Evolutionary conservation across 2,329 filamentous ascomycete species (phyloP).

Genomic region (Elsinoe necatrix): DNA sequence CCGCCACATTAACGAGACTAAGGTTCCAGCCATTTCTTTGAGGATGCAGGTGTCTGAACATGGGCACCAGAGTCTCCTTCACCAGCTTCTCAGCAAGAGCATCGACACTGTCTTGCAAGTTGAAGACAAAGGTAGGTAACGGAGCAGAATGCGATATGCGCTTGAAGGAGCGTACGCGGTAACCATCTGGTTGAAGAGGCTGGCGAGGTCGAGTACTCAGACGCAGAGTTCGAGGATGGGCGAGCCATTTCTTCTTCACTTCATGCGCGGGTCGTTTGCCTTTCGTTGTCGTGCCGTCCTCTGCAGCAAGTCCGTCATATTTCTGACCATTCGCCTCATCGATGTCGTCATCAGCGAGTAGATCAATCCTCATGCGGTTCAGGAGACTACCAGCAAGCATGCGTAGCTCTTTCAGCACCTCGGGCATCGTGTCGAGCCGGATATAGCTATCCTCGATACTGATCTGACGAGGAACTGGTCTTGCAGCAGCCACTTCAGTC

Average conservation of each 20-base stretch:
- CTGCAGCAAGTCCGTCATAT: slow-evolving; percentile 15
- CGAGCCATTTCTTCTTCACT: slow-evolving; percentile 56
- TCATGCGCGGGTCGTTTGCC: neutral
- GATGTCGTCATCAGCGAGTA: slow-evolving; percentile 47
- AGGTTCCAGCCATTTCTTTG: slow-evolving; percentile 67
- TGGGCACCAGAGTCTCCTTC: slow-evolving; percentile 55
- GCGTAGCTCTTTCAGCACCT: slow-evolving; percentile 60
- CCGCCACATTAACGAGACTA: slow-evolving; percentile 76
- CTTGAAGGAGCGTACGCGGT: slow-evolving; percentile 51
- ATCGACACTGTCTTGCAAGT: slow-evolving; percentile 49
- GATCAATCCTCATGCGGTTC: slow-evolving; percentile 68
- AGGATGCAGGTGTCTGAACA: slow-evolving; percentile 67
- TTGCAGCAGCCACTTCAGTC: slow-evolving; percentile 61
- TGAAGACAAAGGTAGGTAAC: slow-evolving; percentile 67
- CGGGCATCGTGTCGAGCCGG: slow-evolving; percentile 54
- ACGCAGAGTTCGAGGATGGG: slow-evolving; percentile 71
- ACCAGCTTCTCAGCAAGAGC: slow-evolving; percentile 60
- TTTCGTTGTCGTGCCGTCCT: neutral
- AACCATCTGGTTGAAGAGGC: slow-evolving; percentile 45
- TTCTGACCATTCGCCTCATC: slow-evolving; percentile 28
- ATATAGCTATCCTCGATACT: slow-evolving; percentile 91
- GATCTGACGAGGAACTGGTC: slow-evolving; percentile 72
- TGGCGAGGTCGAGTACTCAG: slow-evolving; percentile 63
- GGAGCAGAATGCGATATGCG: slow-evolving; percentile 68
- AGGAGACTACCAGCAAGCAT: slow-evolving; percentile 62